A percentile compares a stretch with the other conserved stretches of the same genome.
Evolutionary conservation across 345 rosid species (phyloP).

Genomic region (Laguncularia racemosa): DNA sequence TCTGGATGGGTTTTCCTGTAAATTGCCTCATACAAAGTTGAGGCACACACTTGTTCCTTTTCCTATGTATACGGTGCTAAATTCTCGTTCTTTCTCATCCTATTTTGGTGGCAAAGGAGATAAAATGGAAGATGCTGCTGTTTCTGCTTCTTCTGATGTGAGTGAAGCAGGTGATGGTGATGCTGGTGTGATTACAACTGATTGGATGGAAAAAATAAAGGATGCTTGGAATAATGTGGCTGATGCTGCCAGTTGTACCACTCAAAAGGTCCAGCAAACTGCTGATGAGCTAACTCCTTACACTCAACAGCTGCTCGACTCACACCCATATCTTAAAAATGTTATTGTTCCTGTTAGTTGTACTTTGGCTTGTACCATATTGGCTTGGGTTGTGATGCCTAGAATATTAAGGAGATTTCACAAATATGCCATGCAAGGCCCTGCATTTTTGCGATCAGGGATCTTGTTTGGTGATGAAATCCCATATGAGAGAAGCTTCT

Average conservation of each 20-base stretch:
- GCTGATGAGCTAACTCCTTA: constrained; percentile 51
- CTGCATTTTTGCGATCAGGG: constrained; percentile 41
- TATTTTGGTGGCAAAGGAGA: constrained; percentile 45
- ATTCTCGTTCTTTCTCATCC: constrained; percentile 23
- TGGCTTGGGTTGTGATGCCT: constrained; percentile 94
- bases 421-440: constrained; percentile 43
- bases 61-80: constrained; percentile 22
- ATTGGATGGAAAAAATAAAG: constrained; percentile 51
- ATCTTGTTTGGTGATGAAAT: constrained; percentile 27
- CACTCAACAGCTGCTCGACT: constrained; percentile 49
- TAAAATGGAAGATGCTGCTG: constrained; percentile 15
- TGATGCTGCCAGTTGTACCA: constrained; percentile 38
- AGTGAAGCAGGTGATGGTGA: constrained; percentile 24
- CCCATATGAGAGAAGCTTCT: constrained; percentile 76
- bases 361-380: constrained; percentile 45
- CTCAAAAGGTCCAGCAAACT: constrained; percentile 51
- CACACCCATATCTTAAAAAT: constrained; percentile 56
- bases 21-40: constrained; percentile 11
- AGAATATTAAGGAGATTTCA: constrained; percentile 66
- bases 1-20: constrained; percentile 12
- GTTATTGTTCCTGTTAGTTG: constrained; percentile 51
- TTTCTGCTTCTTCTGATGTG: constrained; percentile 30
- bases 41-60: constrained; percentile 17
- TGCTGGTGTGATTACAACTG: constrained; percentile 24
- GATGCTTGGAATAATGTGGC: constrained; percentile 42